phyloP scores from a whole-genome alignment of 2,329 filamentous ascomycete species.

The Penicillium olsonii region DNA sequence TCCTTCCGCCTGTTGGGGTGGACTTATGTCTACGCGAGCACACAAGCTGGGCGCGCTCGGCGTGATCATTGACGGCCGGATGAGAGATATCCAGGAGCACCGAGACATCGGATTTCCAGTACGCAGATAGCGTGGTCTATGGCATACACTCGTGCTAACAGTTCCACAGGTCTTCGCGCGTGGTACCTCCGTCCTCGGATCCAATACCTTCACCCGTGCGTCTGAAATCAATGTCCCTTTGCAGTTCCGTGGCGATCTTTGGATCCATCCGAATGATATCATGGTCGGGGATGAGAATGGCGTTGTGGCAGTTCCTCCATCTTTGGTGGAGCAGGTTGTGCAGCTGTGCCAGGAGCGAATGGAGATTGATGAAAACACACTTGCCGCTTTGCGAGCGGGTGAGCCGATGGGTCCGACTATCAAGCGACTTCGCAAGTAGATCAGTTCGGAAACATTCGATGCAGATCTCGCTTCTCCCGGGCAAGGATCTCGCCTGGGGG shows the following conservation, averaged over 20 bases:
- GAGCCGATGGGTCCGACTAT: slow-evolving; percentile 16
- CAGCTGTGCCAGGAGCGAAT: slow-evolving; percentile 17
- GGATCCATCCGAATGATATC: slow-evolving; percentile 17
- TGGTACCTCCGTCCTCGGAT: slow-evolving; percentile 16
- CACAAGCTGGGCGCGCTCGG: slow-evolving; percentile 15
- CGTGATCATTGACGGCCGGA: slow-evolving; percentile 16
- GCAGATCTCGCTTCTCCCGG: too few species aligned
- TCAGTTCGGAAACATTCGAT: background rate
- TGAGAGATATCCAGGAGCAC: slow-evolving; percentile 16
- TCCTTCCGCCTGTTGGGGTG: slow-evolving; percentile 17
- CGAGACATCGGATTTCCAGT: slow-evolving; percentile 17
- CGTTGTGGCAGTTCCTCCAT: slow-evolving; percentile 16
- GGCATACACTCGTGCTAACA: background rate
- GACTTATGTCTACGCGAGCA: slow-evolving; percentile 18
- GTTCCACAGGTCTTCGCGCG: slow-evolving; percentile 13
- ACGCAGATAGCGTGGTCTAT: background rate
- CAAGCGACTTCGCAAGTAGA: slow-evolving; percentile 15
- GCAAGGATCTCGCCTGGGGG: too few species aligned
- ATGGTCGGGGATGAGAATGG: slow-evolving; percentile 20
- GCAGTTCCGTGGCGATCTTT: slow-evolving; percentile 17
- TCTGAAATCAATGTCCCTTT: slow-evolving; percentile 18
- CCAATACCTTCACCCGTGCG: slow-evolving; percentile 16
- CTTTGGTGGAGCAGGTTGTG: slow-evolving; percentile 12
- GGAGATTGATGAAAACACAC: slow-evolving; percentile 22
- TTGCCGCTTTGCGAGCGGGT: slow-evolving; percentile 16